These are phyloP conservation scores for Erigeron canadensis DNA, from an alignment of 129 eudicot genomes.

Conservation along the genomic window DNA sequence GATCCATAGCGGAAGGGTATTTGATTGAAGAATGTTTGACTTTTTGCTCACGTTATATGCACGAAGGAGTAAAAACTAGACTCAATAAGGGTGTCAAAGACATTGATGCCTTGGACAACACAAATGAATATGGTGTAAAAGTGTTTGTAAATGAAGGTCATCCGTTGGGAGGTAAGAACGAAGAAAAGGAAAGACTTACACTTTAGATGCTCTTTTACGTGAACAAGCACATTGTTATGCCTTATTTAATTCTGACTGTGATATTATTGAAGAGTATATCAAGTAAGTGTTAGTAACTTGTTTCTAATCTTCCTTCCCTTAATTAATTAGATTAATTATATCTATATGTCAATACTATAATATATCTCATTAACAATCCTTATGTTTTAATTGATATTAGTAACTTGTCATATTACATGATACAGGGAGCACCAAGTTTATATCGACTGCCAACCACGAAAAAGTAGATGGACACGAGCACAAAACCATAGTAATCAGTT, in stretches of 20 bases:
- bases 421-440: too few relatives aligned
- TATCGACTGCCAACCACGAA: conserved; percentile 17
- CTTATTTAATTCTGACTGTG: not conserved
- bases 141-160: conserved; percentile 8
- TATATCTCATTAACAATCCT: too few relatives aligned
- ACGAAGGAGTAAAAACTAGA: conserved; percentile 13
- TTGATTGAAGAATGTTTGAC: conserved; percentile 28
- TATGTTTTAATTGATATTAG: too few relatives aligned
- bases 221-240: conserved; percentile 17
- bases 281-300: not conserved
- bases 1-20: conserved; percentile 17
- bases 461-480: conserved; percentile 16
- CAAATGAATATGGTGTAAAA: not conserved
- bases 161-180: conserved; percentile 12
- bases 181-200: not conserved
- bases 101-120: not conserved
- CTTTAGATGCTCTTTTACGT: not conserved
- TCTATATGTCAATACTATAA: not conserved
- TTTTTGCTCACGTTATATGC: conserved; percentile 27
- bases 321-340: not conserved
- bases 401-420: too few relatives aligned
- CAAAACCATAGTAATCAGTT: conserved; percentile 20
- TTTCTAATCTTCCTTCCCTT: not conserved
- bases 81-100: not conserved
- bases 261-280: not conserved